These are phyloP conservation scores for Pythium periplocum DNA, from an alignment of 352 stramenopile genomes.

Conservation along the genomic window DNA sequence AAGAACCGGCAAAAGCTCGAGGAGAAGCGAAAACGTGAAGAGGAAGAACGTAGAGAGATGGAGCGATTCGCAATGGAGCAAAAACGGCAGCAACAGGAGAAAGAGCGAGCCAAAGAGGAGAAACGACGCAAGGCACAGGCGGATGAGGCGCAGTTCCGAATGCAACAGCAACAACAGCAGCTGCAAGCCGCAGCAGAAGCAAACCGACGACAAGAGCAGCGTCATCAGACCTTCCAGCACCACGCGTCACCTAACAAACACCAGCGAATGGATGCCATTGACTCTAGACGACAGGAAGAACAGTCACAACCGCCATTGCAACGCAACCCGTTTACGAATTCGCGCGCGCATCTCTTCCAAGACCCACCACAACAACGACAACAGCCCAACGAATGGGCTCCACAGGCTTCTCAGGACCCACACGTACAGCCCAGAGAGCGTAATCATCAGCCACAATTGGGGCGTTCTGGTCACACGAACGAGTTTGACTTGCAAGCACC, in stretches of 20 bases:
- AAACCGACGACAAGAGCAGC: conserved; percentile 28
- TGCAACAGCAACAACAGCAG: conserved; percentile 22
- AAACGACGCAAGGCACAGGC: conserved; percentile 36
- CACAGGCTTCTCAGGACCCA: background rate
- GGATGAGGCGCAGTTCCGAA: conserved; percentile 34
- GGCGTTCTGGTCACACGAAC: too few relatives aligned
- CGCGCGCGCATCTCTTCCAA: background rate
- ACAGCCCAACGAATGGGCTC: background rate
- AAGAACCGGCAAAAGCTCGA: conserved; percentile 59
- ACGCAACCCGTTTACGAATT: background rate
- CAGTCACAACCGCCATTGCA: background rate
- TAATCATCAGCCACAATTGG: background rate
- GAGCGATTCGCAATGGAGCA: conserved; percentile 49
- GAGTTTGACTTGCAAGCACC: too few relatives aligned
- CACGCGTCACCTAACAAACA: background rate
- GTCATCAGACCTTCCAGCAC: conserved; percentile 23
- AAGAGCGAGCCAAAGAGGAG: conserved; percentile 38
- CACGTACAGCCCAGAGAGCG: background rate
- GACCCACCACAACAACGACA: conserved; percentile 1
- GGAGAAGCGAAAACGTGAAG: conserved; percentile 42
- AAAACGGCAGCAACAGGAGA: conserved; percentile 30
- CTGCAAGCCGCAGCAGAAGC: conserved; percentile 24
- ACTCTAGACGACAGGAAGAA: conserved; percentile 1
- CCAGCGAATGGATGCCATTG: too few relatives aligned
- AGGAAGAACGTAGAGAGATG: conserved; percentile 50